A percentile compares a stretch with the other conserved stretches of the same genome.
phyloP scores from a whole-genome alignment of 2,329 filamentous ascomycete genomes.

The Beauveria caledonica region DNA sequence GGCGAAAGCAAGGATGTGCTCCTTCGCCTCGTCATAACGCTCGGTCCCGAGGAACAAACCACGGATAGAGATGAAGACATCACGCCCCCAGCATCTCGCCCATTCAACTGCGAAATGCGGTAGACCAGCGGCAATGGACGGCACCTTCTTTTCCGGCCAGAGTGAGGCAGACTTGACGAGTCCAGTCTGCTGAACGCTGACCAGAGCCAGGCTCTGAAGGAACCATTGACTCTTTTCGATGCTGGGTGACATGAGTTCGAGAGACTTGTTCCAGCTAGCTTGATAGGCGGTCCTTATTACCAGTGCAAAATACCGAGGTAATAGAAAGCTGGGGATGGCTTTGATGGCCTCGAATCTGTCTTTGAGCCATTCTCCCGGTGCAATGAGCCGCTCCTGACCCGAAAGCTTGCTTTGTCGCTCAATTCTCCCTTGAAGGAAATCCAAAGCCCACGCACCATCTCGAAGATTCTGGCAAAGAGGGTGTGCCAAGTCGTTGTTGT shows the following conservation, averaged over 20 bases:
- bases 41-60: conserved; percentile 88
- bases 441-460: conserved; percentile 83
- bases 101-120: conserved; percentile 92
- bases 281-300: conserved; percentile 81
- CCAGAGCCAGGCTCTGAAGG: conserved; percentile 78
- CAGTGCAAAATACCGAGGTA: conserved; percentile 89
- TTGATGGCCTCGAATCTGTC: conserved; percentile 81
- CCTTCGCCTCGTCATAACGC: conserved; percentile 77
- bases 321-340: conserved; percentile 75
- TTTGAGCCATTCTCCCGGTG: conserved; percentile 69
- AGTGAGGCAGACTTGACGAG: conserved; percentile 84
- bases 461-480: conserved; percentile 89
- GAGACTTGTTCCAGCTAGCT: conserved; percentile 68
- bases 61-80: conserved; percentile 92
- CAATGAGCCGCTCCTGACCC: conserved; percentile 53
- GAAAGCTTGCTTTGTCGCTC: conserved; percentile 60
- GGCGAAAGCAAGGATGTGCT: conserved; percentile 91
- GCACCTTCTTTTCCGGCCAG: conserved; percentile 76
- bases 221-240: conserved; percentile 80
- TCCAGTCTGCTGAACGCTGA: conserved; percentile 85
- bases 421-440: conserved; percentile 75
- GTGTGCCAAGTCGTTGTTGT: conserved; percentile 84
- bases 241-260: conserved; percentile 71
- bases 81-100: conserved; percentile 94
- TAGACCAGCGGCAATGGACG: conserved; percentile 82